These are phyloP conservation scores for Phialophora macrospora DNA, from an alignment of 2,329 filamentous ascomycete genomes.

Conservation along the genomic window DNA sequence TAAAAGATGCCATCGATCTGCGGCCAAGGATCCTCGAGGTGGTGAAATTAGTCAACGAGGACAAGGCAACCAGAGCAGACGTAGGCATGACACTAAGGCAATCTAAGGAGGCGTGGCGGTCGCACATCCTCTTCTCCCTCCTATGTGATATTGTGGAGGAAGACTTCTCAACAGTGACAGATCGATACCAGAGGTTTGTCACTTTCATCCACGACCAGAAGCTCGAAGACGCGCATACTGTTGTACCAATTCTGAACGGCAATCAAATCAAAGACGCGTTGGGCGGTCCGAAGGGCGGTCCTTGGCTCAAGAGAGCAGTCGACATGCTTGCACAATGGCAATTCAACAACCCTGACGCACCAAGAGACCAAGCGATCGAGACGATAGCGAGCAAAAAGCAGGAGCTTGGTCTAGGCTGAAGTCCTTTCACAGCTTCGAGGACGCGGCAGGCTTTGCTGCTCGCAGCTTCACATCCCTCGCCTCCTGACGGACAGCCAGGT, in stretches of 20 bases:
- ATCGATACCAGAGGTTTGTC: constrained; percentile 59
- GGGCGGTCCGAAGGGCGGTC: constrained; percentile 69
- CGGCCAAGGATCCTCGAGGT: constrained; percentile 26
- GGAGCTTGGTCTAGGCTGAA: constrained; percentile 54
- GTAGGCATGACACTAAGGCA: constrained; percentile 38
- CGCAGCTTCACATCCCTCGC: constrained; percentile 65
- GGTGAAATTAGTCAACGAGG: constrained; percentile 24
- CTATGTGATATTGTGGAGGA: constrained; percentile 31
- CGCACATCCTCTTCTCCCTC: constrained; percentile 36
- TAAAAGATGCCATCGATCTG: constrained; percentile 38
- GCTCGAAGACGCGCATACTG: constrained; percentile 54
- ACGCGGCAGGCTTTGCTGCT: constrained; percentile 28
- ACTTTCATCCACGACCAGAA: constrained; percentile 55
- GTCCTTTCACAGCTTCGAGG: constrained; percentile 34
- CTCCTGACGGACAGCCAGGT: constrained; percentile 70
- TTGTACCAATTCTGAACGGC: constrained; percentile 73
- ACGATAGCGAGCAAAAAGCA: constrained; percentile 60
- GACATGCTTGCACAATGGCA: constrained; percentile 88
- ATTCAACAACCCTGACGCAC: constrained; percentile 65
- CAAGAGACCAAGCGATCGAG: constrained; percentile 41
- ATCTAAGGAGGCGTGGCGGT: constrained; percentile 37
- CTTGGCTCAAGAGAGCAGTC: constrained; percentile 82
- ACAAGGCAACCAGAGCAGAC: constrained; percentile 33
- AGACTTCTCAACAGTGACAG: constrained; percentile 28
- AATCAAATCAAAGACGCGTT: constrained; percentile 72